Conservation (phyloP, 768 basidiomycete species). For the Ephemerocybe angulata region DNA sequence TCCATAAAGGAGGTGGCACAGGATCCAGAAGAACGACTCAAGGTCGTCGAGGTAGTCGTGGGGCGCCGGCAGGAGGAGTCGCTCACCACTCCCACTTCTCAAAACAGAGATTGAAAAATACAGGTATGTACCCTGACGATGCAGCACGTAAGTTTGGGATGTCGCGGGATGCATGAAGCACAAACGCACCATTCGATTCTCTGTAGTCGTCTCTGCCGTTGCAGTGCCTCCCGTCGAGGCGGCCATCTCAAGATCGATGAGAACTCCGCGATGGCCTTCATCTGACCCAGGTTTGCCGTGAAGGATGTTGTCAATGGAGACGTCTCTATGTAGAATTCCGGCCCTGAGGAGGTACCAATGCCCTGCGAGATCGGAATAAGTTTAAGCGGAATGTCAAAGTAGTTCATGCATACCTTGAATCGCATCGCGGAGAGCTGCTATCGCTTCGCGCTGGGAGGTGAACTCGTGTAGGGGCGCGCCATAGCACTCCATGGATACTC, state of each 20-base stretch:
- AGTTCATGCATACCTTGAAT: conserved; percentile 6
- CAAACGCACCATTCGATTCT: no score
- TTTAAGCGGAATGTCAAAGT: not conserved
- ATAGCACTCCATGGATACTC: conserved; percentile 7
- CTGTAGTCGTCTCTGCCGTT: not conserved
- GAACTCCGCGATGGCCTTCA: not conserved
- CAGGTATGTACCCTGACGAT: not conserved
- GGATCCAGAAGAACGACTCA: not conserved
- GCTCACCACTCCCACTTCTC: not conserved
- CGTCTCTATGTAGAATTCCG: conserved; percentile 1
- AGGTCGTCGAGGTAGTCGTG: conserved; percentile 1
- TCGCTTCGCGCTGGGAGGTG: not conserved
- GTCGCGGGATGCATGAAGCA: no score
- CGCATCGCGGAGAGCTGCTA: conserved; percentile 12
- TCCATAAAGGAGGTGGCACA: no score
- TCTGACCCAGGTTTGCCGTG: not conserved
- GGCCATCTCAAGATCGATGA: conserved; percentile 9
- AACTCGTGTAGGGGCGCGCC: conserved; percentile 5
- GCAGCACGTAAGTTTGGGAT: no score
- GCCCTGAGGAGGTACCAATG: not conserved
- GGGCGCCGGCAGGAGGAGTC: no score
- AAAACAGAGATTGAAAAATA: not conserved
- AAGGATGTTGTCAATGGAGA: conserved; percentile 1
- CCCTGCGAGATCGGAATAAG: not conserved
- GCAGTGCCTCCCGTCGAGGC: not conserved